A percentile compares a stretch with the other conserved stretches of the same genome.
These are phyloP conservation scores for Scleroderma citrinum DNA, from an alignment of 768 basidiomycete species.

Conservation along the genomic window DNA sequence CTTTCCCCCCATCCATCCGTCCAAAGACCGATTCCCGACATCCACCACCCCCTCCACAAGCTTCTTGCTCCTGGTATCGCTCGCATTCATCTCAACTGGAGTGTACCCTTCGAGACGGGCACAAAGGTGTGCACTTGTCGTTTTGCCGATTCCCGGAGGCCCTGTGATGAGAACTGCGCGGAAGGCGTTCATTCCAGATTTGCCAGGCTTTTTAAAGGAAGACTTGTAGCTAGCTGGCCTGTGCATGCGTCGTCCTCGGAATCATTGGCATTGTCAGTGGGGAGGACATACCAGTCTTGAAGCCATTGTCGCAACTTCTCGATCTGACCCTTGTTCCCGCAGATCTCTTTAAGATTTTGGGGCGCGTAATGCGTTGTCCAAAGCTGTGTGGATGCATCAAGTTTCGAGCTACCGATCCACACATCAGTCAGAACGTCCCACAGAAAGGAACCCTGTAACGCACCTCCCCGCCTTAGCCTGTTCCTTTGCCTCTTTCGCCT, in stretches of 20 bases:
- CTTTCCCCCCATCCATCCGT: conserved; percentile 71
- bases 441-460: background rate
- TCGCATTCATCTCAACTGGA: conserved; percentile 94
- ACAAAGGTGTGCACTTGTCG: conserved; percentile 89
- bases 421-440: background rate
- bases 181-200: conserved; percentile 79
- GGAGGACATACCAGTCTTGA: conserved; percentile 68
- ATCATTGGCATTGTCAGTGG: too few species aligned
- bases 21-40: conserved; percentile 81
- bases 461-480: conserved; percentile 16
- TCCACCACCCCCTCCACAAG: conserved; percentile 94
- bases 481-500: conserved; percentile 46
- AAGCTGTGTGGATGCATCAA: conserved; percentile 57
- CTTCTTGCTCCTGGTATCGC: conserved; percentile 93
- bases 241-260: background rate
- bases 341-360: conserved; percentile 79
- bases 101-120: conserved; percentile 88
- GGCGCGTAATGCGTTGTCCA: conserved; percentile 98
- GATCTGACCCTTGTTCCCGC: conserved; percentile 89
- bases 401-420: conserved; percentile 23
- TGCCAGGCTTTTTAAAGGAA: conserved; percentile 92
- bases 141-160: conserved; percentile 96
- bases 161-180: conserved; percentile 89
- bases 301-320: conserved; percentile 90
- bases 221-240: conserved; percentile 73